Evolutionary conservation across 2,329 filamentous ascomycete genomes (phyloP), one percentile per base, ranked within the genome.

Genomic region (Aureobasidium melanogenum): DNA sequence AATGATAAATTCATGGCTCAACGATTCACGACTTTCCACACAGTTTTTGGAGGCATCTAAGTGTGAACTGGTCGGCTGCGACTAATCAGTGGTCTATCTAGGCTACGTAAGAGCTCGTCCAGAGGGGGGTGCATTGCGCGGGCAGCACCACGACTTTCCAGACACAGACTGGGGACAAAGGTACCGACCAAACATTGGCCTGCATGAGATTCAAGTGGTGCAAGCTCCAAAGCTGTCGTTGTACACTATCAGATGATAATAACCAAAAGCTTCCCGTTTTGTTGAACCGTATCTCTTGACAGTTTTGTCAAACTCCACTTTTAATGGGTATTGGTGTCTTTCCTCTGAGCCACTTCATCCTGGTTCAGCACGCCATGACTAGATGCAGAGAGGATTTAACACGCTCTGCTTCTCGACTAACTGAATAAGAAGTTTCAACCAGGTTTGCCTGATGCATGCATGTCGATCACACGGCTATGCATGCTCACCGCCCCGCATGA

Each of bases 401-500:
- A 12, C 7, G 32, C 22, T n/a, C 14, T 15, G 24, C 34, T n/a
- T 12, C 24, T 28, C 36, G 26, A n/a, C 7, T 30, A 32, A 32
- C 28, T 30, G 4, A 30, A 8, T n/a, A 5, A 30, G 32, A 36
- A 36, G 32, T 5, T 9, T 47, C 7, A 54, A 54, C 51, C 51
- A 41, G 51, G 51, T 54, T 41, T 39, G 34, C 43, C 34, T 26
- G 10, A 54, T 54, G 52, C 52, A 56, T 56, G 52, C 50, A 54
- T 41, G 50, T 19, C 50, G 50, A 54, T 54, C 50, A 54, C 24
- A 54, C 34, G 34, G 24, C 32, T 56, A 14, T 28, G 52, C 38
- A 56, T 28, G 52, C 2, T 43, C 3, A 22, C 5, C 9, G 39
- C 39, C 17, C 52, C 24, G 28, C 52, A 56, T 56, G 43, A 58